Conservation (phyloP, 2,329 filamentous ascomycete species). For the Ceratocystis variospora region DNA sequence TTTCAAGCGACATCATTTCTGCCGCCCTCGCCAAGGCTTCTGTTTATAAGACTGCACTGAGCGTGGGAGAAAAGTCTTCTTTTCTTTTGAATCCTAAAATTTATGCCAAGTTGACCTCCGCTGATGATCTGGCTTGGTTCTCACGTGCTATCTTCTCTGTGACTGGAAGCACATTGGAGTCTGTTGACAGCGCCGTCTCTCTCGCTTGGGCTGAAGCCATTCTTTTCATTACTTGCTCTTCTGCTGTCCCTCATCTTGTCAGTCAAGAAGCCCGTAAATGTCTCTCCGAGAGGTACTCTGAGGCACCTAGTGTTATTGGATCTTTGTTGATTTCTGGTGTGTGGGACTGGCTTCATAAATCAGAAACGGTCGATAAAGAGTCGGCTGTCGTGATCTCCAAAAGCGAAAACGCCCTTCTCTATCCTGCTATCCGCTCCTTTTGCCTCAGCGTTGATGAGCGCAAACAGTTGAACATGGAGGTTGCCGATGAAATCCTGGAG, state of each 20-base stretch:
- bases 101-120: slow-evolving; percentile 61
- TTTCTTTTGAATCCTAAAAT: slow-evolving; percentile 75
- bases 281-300: slow-evolving; percentile 52
- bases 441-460: slow-evolving; percentile 44
- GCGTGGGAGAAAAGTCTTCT: slow-evolving; percentile 65
- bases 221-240: slow-evolving; percentile 61
- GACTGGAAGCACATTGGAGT: slow-evolving; percentile 39
- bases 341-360: slow-evolving; percentile 62
- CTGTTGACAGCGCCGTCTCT: slow-evolving; percentile 36
- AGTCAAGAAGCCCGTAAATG: slow-evolving; percentile 48
- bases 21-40: slow-evolving; percentile 42
- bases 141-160: slow-evolving; percentile 53
- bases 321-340: slow-evolving; percentile 55
- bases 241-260: slow-evolving; percentile 44
- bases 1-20: slow-evolving; percentile 38
- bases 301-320: slow-evolving; percentile 44
- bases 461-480: slow-evolving; percentile 29
- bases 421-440: slow-evolving; percentile 47
- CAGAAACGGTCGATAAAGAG: slow-evolving; percentile 64
- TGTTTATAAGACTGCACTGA: slow-evolving; percentile 51
- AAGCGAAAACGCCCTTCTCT: slow-evolving; percentile 49
- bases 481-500: slow-evolving; percentile 42
- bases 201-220: slow-evolving; percentile 72
- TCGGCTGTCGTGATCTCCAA: slow-evolving; percentile 53
- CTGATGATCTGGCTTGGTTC: slow-evolving; percentile 70